Evolutionary conservation across 371 early-diverging fungal species (phyloP).

Genomic region (Haplosporangium sp.): DNA sequence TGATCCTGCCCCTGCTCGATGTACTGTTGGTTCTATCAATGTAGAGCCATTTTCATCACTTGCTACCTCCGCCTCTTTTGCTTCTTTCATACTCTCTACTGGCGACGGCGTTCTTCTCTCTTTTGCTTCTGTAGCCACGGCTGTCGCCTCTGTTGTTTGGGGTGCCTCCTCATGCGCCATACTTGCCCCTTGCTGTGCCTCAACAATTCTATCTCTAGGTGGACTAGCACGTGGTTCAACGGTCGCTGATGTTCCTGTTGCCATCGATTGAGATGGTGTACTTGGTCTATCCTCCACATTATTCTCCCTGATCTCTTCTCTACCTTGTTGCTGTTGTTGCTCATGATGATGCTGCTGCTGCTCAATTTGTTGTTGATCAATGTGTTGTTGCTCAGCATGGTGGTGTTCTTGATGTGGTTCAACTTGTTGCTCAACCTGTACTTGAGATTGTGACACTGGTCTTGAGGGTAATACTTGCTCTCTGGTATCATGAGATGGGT

Average conservation of each 20-base stretch:
- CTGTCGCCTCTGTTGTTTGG: neutral
- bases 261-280: neutral
- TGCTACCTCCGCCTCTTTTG: neutral
- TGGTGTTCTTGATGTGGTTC: too few relatives aligned
- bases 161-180: neutral
- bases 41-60: neutral
- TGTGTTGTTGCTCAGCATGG: too few relatives aligned
- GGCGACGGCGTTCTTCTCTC: neutral
- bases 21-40: neutral
- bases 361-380: too few relatives aligned
- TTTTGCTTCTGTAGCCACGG: neutral
- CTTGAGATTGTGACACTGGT: neutral
- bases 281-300: neutral
- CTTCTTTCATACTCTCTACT: neutral
- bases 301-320: neutral
- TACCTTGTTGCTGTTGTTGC: slow-evolving; percentile 1
- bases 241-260: neutral
- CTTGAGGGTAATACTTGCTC: neutral
- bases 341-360: too few relatives aligned
- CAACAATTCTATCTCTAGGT: slow-evolving; percentile 1
- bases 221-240: neutral
- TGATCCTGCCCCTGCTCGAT: neutral
- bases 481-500: slow-evolving; percentile 9
- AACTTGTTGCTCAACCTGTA: neutral
- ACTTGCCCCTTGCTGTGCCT: neutral